These are phyloP conservation scores for Dysphania ambrosioides DNA, from an alignment of 148 eudicot species.

Conservation along the genomic window DNA sequence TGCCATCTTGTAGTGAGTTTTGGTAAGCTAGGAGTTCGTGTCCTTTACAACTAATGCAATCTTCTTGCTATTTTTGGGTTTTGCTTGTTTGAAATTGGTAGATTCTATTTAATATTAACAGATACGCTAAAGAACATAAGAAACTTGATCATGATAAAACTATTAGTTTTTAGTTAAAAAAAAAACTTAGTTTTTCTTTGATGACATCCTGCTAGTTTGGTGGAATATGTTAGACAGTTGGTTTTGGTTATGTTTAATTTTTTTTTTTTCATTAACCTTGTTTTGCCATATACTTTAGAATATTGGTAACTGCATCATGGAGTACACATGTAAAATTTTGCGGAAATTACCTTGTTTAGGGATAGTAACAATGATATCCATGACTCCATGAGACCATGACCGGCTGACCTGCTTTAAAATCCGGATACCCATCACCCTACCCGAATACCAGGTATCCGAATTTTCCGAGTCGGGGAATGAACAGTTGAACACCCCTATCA, in stretches of 20 bases:
- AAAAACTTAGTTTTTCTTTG: slow-evolving; percentile 12
- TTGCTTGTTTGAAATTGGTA: background rate
- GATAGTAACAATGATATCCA: too few relatives aligned
- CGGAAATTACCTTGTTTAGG: slow-evolving; percentile 6
- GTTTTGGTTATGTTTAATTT: slow-evolving; percentile 15
- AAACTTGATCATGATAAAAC: slow-evolving; percentile 2
- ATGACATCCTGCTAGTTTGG: slow-evolving; percentile 24
- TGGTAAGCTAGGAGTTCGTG: too few relatives aligned
- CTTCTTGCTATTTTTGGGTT: slow-evolving; percentile 6
- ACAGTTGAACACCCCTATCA: too few relatives aligned
- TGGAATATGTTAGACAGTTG: slow-evolving; percentile 26
- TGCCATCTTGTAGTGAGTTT: too few relatives aligned
- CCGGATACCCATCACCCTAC: too few relatives aligned
- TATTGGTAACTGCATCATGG: slow-evolving; percentile 16
- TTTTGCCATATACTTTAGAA: slow-evolving; percentile 19
- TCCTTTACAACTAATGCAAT: too few relatives aligned
- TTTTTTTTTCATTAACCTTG: slow-evolving; percentile 2
- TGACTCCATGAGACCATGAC: too few relatives aligned
- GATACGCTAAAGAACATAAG: slow-evolving; percentile 1
- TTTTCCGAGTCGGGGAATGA: too few relatives aligned
- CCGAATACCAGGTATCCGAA: too few relatives aligned
- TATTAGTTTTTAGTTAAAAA: too few relatives aligned
- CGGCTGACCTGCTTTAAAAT: too few relatives aligned
- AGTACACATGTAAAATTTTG: slow-evolving; percentile 1
- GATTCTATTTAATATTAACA: slow-evolving; percentile 2